Evolutionary conservation across 139 green algal genomes (phyloP).

Genomic region (Picocystis salinarum): DNA sequence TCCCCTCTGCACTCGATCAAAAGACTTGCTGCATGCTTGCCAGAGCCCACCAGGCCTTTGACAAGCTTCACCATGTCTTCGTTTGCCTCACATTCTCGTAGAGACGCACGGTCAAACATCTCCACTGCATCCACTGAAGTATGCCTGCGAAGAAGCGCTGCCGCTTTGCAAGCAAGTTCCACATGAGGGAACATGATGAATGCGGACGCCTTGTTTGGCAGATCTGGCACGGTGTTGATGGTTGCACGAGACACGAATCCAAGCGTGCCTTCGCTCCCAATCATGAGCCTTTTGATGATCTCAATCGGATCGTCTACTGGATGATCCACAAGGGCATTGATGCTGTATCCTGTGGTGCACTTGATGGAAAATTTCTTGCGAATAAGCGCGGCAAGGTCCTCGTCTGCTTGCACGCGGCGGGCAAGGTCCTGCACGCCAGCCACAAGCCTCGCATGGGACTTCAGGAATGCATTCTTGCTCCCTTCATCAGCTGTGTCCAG

Average conservation of each 20-base stretch:
- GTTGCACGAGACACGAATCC: constrained; percentile 73
- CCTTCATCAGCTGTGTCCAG: constrained; percentile 71
- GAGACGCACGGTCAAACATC: constrained; percentile 71
- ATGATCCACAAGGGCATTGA: constrained; percentile 92
- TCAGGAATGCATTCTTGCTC: constrained; percentile 49
- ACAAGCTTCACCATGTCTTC: constrained; percentile 61
- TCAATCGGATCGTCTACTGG: constrained; percentile 70
- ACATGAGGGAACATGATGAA: constrained; percentile 88
- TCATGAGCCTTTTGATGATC: constrained; percentile 89
- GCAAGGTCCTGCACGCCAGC: constrained; percentile 54
- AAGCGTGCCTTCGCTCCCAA: constrained; percentile 83
- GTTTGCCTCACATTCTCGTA: constrained; percentile 51
- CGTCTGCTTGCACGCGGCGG: constrained; percentile 50
- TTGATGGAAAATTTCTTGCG: constrained; percentile 95
- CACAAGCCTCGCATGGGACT: constrained; percentile 49
- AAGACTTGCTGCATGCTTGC: constrained; percentile 50
- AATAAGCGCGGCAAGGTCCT: constrained; percentile 70
- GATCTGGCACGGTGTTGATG: constrained; percentile 85
- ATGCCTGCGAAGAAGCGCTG: constrained; percentile 57
- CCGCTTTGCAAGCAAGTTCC: constrained; percentile 38
- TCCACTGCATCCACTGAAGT: constrained; percentile 89
- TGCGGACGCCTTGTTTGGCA: constrained; percentile 60
- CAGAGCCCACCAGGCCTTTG: constrained; percentile 43
- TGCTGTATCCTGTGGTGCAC: constrained; percentile 84
- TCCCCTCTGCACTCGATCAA: constrained; percentile 83